Percentiles rank a stretch among this genome's conserved stretches.
phyloP scores from a whole-genome alignment of 495 filamentous ascomycete genomes.

The Trichoderma parareesei region DNA sequence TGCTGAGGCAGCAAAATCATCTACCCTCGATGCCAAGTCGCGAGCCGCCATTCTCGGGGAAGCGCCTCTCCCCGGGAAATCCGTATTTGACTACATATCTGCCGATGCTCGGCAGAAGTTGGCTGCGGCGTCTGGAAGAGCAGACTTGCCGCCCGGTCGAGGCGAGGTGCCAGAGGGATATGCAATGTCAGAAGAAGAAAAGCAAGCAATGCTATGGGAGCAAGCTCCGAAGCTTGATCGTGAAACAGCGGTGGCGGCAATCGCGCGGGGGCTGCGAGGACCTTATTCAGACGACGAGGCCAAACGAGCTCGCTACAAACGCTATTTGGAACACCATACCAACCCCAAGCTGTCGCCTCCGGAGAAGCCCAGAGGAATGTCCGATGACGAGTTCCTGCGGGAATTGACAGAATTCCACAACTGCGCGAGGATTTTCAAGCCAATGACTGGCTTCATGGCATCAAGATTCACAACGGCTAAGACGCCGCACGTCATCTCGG shows the following conservation, averaged over 20 bases:
- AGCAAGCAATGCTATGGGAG: constrained; percentile 48
- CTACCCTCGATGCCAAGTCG: constrained; percentile 66
- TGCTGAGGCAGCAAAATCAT: constrained; percentile 64
- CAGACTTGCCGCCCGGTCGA: constrained; percentile 66
- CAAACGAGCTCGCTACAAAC: constrained; percentile 70
- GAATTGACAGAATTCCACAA: constrained; percentile 84
- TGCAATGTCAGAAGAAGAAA: constrained; percentile 49
- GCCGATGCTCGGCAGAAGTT: constrained; percentile 71
- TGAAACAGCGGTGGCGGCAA: constrained; percentile 61
- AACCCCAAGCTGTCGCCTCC: constrained; percentile 55
- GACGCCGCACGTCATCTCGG: constrained; percentile 23
- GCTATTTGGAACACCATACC: constrained; percentile 72
- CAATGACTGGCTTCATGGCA: constrained; percentile 85
- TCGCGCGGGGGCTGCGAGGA: constrained; percentile 70
- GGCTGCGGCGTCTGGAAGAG: constrained; percentile 63
- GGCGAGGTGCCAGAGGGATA: constrained; percentile 67
- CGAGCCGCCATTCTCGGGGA: constrained; percentile 81
- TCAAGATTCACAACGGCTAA: constrained; percentile 79
- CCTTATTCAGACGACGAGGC: constrained; percentile 76
- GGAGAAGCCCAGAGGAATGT: constrained; percentile 40
- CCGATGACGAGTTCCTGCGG: constrained; percentile 62
- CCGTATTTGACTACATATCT: constrained; percentile 90
- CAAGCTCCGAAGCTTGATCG: constrained; percentile 67
- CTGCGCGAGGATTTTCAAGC: constrained; percentile 87
- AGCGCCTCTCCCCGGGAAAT: constrained; percentile 76